Base-by-base conservation (phyloP, 2,329 filamentous ascomycete species). In the Didymella exigua region DNA sequence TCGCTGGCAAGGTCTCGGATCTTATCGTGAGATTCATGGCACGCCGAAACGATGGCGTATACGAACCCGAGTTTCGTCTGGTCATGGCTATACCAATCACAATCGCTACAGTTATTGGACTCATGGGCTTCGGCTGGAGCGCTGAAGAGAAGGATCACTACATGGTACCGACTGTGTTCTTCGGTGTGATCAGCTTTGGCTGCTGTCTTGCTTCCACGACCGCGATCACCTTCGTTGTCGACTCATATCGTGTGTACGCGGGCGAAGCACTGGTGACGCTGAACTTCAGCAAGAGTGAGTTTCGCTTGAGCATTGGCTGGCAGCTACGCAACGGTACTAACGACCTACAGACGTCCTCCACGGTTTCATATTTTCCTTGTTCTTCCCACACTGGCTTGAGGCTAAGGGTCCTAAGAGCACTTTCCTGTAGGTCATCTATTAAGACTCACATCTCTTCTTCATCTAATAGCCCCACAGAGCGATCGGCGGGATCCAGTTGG, bases 81-180 rank as follows among this genome's bases (percentile, higher is more conserved):
- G 40, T 71, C 26, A 71, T 98, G 93, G 90, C 86, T 0, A 76
- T 88, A 3, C 93, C 93, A 0, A 87, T 97, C 27, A 80, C 88
- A 0, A 67, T 97, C 49, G 86, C 86, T 3, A 97, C 93, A 0
- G 86, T 87, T 1, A 86, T 93, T 27, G 95, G 95, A 0, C 83
- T 98, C 14, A 96, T 97, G 87, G 93, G 92, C 2, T 98, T 95
- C 68, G 93, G 93, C n/a, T 98, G 93, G 95, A 92, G 89, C 9
- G 91, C 89, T 0, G 75, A 91, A 59, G 82, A 87, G 52, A 81
- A 81, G 21, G 86, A 97, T 67, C 80, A 83, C 19, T 98, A 90
- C 90, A 96, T 96, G 47, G 90, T 96, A 0, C 95, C 95, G 0
- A 97, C 93, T 0, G 73, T 96, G 4, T 97, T 98, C 77, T 97